A percentile compares a stretch with the other conserved stretches of the same genome.
These are phyloP conservation scores for Pythium coloratum DNA, from an alignment of 352 stramenopile species.

Conservation along the genomic window DNA sequence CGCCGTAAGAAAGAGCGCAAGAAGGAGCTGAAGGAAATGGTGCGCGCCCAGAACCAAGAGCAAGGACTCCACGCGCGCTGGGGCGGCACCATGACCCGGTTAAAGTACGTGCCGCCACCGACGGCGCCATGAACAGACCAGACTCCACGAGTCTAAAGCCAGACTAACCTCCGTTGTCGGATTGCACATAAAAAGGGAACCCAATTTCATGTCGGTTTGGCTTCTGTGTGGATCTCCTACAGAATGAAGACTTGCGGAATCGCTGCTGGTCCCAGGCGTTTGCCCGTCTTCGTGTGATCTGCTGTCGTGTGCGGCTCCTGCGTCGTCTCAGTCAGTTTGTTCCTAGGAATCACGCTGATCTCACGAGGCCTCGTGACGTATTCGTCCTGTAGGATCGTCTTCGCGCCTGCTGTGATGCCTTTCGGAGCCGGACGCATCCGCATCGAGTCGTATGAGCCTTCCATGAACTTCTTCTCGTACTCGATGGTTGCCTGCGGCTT, in stretches of 20 bases:
- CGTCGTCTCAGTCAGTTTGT: slow-evolving; percentile 16
- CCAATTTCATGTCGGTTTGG: background rate
- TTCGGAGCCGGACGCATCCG: slow-evolving; percentile 38
- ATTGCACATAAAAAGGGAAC: slow-evolving; percentile 24
- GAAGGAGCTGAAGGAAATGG: slow-evolving; percentile 71
- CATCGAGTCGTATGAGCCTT: slow-evolving; percentile 36
- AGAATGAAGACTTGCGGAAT: slow-evolving; percentile 79
- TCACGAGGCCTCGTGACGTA: slow-evolving; percentile 61
- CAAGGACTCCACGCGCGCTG: slow-evolving; percentile 69
- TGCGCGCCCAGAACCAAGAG: slow-evolving; percentile 66
- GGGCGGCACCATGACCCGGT: slow-evolving; percentile 45
- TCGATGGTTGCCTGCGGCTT: slow-evolving; percentile 68
- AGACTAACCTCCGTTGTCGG: background rate
- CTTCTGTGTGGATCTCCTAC: slow-evolving; percentile 28
- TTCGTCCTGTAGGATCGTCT: slow-evolving; percentile 67
- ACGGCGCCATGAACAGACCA: background rate
- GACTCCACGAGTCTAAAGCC: background rate
- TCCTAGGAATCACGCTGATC: slow-evolving; percentile 56
- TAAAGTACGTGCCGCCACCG: slow-evolving; percentile 69
- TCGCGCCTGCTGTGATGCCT: slow-evolving; percentile 44
- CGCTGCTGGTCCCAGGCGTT: slow-evolving; percentile 35
- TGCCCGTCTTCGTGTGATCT: slow-evolving; percentile 35
- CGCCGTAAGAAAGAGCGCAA: slow-evolving; percentile 79
- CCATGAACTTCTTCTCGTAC: slow-evolving; percentile 51
- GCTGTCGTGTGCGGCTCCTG: slow-evolving; percentile 1